Evolutionary conservation across 192 early-diverging fungal species (phyloP).

Genomic region (Diversispora eburnea): DNA sequence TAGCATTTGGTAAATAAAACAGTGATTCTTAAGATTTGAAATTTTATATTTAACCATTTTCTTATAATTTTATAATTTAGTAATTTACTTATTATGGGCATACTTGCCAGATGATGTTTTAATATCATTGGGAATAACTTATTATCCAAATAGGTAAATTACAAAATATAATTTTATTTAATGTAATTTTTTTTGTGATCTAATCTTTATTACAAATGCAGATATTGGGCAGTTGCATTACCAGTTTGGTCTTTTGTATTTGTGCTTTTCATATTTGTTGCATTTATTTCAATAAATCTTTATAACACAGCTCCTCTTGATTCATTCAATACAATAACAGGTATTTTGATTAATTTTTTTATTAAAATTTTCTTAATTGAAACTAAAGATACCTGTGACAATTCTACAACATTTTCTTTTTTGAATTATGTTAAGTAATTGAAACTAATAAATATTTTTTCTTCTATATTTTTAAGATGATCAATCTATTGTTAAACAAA

Average conservation of each 20-base stretch:
- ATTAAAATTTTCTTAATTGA: not conserved
- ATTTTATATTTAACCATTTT: constrained; percentile 17
- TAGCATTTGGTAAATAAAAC: constrained; percentile 50
- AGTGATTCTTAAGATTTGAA: not conserved
- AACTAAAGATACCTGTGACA: not conserved
- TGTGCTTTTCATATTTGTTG: constrained; percentile 68
- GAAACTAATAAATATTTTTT: not conserved
- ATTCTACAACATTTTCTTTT: no score
- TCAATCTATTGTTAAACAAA: constrained; percentile 46
- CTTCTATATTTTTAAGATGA: constrained; percentile 42
- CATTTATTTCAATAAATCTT: constrained; percentile 76
- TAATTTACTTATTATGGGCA: constrained; percentile 77
- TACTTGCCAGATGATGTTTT: constrained; percentile 76
- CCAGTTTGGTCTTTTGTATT: constrained; percentile 75
- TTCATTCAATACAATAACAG: constrained; percentile 71
- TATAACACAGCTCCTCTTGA: constrained; percentile 72
- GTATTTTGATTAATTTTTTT: constrained; percentile 38
- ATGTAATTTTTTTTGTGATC: not conserved
- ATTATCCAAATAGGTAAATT: constrained; percentile 72
- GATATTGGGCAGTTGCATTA: constrained; percentile 79
- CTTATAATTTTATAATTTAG: constrained; percentile 31
- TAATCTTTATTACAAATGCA: constrained; percentile 1
- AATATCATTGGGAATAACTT: constrained; percentile 68
- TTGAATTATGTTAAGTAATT: no score
- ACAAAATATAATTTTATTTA: not conserved